Evolutionary conservation across 2,329 filamentous ascomycete species (phyloP), one percentile per base, ranked within the genome.

Genomic region (Colletotrichum sp.): DNA sequence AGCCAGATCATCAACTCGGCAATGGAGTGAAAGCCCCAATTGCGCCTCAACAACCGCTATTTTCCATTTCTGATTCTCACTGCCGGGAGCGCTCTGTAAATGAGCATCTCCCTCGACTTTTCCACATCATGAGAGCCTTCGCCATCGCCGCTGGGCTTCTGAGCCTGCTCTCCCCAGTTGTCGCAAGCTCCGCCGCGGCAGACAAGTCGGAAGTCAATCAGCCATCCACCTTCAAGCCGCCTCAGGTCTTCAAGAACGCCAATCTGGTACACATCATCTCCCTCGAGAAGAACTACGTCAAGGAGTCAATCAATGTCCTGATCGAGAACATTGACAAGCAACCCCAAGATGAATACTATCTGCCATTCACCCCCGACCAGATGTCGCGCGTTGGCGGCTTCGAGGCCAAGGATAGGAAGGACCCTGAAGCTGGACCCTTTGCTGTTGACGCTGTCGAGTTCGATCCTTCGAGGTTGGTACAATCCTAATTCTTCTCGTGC

Each of bases 341-440:
- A 79, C 91, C 96, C 21, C 96, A 99, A 83, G 92, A 92, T 84
- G 94, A 98, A 85, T 99, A 99, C 90, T 99, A 94, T 85, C 82
- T 99, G 69, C 95, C 96, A 5, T 98, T 99, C 83, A 93, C 95
- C 73, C 89, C 93, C 75, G 91, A 93, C 78, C 89, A 95, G 85
- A 91, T 98, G 81, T 90, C 92, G 78, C 93, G 91, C 79, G 88
- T 99, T 78, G 97, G 96, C 79, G 95, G 94, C 52, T 87, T 99
- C 75, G 96, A 99, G 87, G 97, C 96, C 70, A 95, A 94, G 88
- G 95, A 99, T 85, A 97, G 96, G 89, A 98, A 98, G 86, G 91
- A 96, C 78, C 85, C 91, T 44, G 90, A 89, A 69, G 89, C 92
- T 79, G 91, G 90, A 15, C 89, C 90, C 39, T 98, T 98, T 84